Evolutionary conservation across 805 yeast species (phyloP), one percentile per base, ranked within the genome.

Genomic region (Ogataea allantospora): DNA sequence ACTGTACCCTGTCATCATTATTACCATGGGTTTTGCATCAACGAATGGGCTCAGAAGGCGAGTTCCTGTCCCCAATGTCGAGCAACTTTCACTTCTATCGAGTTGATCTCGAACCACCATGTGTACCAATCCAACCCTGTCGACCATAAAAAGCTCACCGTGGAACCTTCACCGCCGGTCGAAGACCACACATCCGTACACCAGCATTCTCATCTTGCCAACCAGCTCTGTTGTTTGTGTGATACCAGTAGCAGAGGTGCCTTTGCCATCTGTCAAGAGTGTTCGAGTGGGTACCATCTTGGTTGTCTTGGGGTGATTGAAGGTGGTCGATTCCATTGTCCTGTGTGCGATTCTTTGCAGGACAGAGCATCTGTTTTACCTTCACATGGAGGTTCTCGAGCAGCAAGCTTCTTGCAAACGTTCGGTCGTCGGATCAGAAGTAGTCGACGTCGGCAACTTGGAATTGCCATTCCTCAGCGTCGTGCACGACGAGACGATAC

Each of bases 11-110:
- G 68, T 30, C 35, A 45, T 18, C 68, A 63, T 40, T 43, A 42
- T 20, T 63, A 63, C 30, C 68, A 63, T 35, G 60, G 55, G 34
- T 58, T 55, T 24, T 63, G 68, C 38, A 58, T 63, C 29, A 48
- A 47, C 27, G 57, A 60, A 25, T 63, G 68, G 68, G 46, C 62
- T 2, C 53, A 55, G 36, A 50, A 60, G 42, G 64, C 66, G 12
- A 62, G 60, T 28, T 57, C 63, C 10, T 62, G 67, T 33, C 67
- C 68, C 6, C 53, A 58, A 38, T 63, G 68, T 36, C 49, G 67
- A 6, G 34, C 53, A 2, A 46, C 40, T 12, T 51, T 58, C 33
- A 45, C 50, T 6, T 17, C 27, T 5, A 46, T 60, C 6, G 61
- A 54, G 33, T 18, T 55, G 8, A 11, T 51, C 7, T 40, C 49